Evolutionary conservation across 306 rosid species (phyloP).

Genomic region (Cotoneaster glaucophyllus): DNA sequence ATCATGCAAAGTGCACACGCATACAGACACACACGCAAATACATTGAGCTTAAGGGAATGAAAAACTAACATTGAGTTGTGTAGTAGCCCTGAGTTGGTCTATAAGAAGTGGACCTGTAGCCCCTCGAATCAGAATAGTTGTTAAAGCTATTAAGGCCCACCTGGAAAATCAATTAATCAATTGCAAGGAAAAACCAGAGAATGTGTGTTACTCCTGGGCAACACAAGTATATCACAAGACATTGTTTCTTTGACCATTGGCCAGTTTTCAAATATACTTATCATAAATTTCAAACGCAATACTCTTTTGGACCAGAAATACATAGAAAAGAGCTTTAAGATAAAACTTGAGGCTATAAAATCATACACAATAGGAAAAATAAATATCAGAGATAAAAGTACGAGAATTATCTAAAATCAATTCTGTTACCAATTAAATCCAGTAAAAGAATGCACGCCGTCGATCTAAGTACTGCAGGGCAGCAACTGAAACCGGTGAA

Average conservation of each 20-base stretch:
- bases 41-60: slow-evolving; percentile 11
- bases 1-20: not conserved
- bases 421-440: slow-evolving; percentile 58
- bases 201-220: not conserved
- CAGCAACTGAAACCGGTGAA: slow-evolving; percentile 55
- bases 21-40: not conserved
- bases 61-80: slow-evolving; percentile 57
- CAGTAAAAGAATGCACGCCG: slow-evolving; percentile 59
- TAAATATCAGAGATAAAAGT: not conserved
- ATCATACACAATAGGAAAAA: not conserved
- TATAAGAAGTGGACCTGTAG: slow-evolving; percentile 65
- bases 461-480: slow-evolving; percentile 65
- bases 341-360: not conserved
- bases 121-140: slow-evolving; percentile 63
- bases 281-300: not conserved
- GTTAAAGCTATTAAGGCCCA: slow-evolving; percentile 75
- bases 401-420: slow-evolving; percentile 18
- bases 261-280: not conserved
- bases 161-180: slow-evolving; percentile 41
- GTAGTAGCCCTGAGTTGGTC: slow-evolving; percentile 78
- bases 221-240: too few species aligned
- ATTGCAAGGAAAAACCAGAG: not conserved
- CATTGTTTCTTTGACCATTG: not conserved
- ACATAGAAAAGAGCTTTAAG: not conserved
- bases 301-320: not conserved